A percentile compares a stretch with the other conserved stretches of the same genome.
Conservation (phyloP, 139 green algal species). For the Chlorella vulgaris region DNA sequence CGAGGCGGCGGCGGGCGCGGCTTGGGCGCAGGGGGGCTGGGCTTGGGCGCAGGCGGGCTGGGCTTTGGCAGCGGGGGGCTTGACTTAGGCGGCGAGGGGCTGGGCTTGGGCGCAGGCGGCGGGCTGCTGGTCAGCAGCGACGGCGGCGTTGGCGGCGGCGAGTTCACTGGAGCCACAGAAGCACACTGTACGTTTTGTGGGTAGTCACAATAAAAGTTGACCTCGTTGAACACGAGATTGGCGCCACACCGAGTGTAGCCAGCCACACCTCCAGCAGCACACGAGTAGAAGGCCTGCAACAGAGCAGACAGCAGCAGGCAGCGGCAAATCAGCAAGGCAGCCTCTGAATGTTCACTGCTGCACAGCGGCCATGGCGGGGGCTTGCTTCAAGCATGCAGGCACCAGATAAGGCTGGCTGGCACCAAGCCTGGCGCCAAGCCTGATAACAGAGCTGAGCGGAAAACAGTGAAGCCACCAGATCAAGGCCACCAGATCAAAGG, state of each 20-base stretch:
- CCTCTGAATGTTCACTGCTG: no score
- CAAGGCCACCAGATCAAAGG: no score
- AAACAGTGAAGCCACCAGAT: not conserved
- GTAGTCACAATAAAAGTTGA: not conserved
- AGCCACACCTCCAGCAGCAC: not conserved
- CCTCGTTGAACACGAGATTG: not conserved
- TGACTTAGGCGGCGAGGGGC: not conserved
- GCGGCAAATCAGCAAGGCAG: no score
- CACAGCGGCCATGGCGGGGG: no score
- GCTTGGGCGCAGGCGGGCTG: not conserved
- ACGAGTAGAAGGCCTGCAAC: constrained; percentile 8
- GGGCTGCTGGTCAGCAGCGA: not conserved
- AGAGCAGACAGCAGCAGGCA: not conserved
- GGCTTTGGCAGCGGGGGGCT: not conserved
- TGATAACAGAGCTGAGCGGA: not conserved
- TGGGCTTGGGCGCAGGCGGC: not conserved
- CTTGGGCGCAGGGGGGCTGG: not conserved
- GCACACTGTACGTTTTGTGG: not conserved
- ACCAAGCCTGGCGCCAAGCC: not conserved
- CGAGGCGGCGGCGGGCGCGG: no score
- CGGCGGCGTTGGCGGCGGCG: not conserved
- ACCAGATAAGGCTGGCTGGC: not conserved
- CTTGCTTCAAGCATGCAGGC: not conserved
- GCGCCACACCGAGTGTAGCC: not conserved
- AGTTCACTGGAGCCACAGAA: not conserved